Base-by-base conservation (phyloP, 1,139 yeast species). In the Taphrina wiesneri region DNA sequence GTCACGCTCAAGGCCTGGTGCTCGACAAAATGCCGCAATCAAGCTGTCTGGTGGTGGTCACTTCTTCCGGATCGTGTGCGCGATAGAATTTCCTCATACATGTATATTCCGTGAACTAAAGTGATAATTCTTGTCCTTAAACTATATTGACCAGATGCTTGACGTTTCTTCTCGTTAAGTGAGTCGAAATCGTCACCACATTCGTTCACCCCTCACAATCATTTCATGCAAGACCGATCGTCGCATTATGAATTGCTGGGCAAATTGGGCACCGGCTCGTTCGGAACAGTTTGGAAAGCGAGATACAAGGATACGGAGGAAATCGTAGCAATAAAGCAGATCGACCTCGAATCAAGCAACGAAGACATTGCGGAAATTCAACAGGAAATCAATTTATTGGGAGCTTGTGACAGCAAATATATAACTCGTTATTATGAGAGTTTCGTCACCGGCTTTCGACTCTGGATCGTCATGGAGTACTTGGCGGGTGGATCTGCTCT, bases 261-360 rank as follows among this genome's bases (percentile, higher is more conserved):
- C 70, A 92, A 89, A 74, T 85, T 90, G 0, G 97, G 97, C 1
- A 79, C 89, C 66, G 97, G 97, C 0, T 92, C 93, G 3, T 90
- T 90, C 75, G 97, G 97, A 0, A 88, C 87, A 0, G 97, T 90
- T 1, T 90, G 87, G 76, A 79, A 87, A 60, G 97, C 93, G 0
- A 74, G 84, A 9, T 85, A 88, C 70, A 80, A 69, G 30, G 69
- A 66, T 5, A 67, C 73, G 4, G 72, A 72, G 3, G 68, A 70
- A 46, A 62, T 69, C 17, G 71, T 71, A 19, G 74, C 74, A 0
- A 67, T 72, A 28, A 72, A 72, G 52, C 73, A 72, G 67, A 87
- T 90, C 64, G 96, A 90, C 72, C 78, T 90, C 71, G 97, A 90
- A 73, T 82, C 83, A 67, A 87, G 88, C 64, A 87, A 85, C 67